Evolutionary conservation across 108 stramenopile species (phyloP).

Genomic region (Chaetoceros tenuissimus): DNA sequence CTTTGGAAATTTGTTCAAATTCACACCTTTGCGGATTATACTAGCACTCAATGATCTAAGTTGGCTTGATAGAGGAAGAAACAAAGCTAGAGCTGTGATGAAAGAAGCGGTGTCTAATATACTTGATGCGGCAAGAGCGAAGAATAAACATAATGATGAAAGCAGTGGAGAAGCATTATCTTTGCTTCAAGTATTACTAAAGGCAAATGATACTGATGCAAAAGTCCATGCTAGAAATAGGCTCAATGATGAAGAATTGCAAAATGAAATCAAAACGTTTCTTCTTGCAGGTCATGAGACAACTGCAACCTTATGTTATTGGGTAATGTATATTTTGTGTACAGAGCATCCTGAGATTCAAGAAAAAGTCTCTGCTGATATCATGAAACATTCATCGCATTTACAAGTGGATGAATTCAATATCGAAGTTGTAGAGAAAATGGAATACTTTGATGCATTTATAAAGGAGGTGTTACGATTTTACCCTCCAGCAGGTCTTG

Average conservation of each 20-base stretch:
- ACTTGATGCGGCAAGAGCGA: slow-evolving; percentile 24
- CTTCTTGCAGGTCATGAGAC: slow-evolving; percentile 67
- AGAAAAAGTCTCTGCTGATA: slow-evolving; percentile 40
- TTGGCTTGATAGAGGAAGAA: slow-evolving; percentile 3
- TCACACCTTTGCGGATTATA: slow-evolving; percentile 6
- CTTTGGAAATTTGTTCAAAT: background rate
- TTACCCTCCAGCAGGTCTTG: slow-evolving; percentile 46
- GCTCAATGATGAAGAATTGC: slow-evolving; percentile 27
- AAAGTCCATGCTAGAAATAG: too few relatives aligned
- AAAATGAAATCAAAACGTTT: slow-evolving; percentile 58
- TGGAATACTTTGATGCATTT: slow-evolving; percentile 51
- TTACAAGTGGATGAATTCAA: slow-evolving; percentile 11
- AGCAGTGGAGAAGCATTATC: slow-evolving; percentile 14
- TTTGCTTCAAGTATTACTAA: slow-evolving; percentile 36
- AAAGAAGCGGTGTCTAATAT: slow-evolving; percentile 32
- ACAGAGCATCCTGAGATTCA: slow-evolving; percentile 33
- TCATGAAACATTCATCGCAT: slow-evolving; percentile 18
- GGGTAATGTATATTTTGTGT: slow-evolving; percentile 46
- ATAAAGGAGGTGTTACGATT: slow-evolving; percentile 55
- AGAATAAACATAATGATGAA: slow-evolving; percentile 6
- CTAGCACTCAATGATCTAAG: background rate
- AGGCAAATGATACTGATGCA: slow-evolving; percentile 23
- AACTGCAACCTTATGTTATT: slow-evolving; percentile 46
- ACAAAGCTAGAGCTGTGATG: slow-evolving; percentile 5
- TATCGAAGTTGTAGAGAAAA: slow-evolving; percentile 38